Evolutionary conservation across 495 filamentous ascomycete species (phyloP).

Genomic region (Tuber calosporum): DNA sequence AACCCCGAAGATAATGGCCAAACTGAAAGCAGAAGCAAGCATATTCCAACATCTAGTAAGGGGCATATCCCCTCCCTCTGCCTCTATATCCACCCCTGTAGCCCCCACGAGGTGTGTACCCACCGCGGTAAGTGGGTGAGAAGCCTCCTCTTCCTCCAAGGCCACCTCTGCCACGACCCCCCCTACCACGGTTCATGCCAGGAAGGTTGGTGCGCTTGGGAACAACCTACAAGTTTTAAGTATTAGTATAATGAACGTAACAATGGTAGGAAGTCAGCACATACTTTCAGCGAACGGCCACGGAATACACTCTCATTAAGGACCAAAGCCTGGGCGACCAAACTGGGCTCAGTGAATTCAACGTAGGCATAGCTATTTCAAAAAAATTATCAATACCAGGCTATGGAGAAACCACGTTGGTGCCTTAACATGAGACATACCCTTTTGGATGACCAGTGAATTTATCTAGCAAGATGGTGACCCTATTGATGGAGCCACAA

Average conservation of each 20-base stretch:
- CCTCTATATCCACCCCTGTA: conserved; percentile 77
- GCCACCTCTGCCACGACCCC: conserved; percentile 58
- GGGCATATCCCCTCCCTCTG: conserved; percentile 69
- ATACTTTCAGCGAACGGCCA: conserved; percentile 86
- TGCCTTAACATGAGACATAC: conserved; percentile 50
- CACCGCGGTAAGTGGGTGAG: conserved; percentile 52
- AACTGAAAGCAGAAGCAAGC: conserved; percentile 3
- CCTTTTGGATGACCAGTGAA: conserved; percentile 98
- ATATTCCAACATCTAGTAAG: conserved; percentile 54
- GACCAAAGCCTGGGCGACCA: conserved; percentile 87
- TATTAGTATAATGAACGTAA: conserved; percentile 17
- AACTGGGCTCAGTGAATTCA: conserved; percentile 90
- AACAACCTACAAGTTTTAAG: conserved; percentile 56
- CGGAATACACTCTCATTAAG: conserved; percentile 96
- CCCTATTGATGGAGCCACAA: conserved; percentile 94
- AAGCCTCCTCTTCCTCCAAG: conserved; percentile 58
- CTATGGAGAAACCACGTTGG: conserved; percentile 2
- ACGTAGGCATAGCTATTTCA: conserved; percentile 88
- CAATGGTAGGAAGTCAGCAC: conserved; percentile 17
- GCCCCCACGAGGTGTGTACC: conserved; percentile 59
- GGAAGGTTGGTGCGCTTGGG: conserved; percentile 97
- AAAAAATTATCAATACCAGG: conserved; percentile 19
- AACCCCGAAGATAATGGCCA: neutral
- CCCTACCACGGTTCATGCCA: conserved; percentile 77
- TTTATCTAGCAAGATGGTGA: conserved; percentile 96